Conservation (phyloP, 2,329 filamentous ascomycete species). For the Ambrosiella beaveri region DNA sequence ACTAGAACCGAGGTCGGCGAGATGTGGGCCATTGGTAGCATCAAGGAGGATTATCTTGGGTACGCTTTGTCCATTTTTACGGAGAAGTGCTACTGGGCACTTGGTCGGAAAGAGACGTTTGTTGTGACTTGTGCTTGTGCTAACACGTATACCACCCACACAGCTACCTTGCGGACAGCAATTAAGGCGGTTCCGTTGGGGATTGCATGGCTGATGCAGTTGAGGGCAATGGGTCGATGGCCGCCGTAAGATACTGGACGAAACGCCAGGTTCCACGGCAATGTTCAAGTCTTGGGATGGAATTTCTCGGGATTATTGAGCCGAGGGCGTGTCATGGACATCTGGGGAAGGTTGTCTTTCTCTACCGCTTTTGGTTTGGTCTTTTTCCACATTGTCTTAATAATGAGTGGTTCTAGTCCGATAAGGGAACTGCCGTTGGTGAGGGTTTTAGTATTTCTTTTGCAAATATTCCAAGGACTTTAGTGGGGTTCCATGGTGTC, state of each 20-base stretch:
- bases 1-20: slow-evolving; percentile 82
- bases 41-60: slow-evolving; percentile 70
- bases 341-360: neutral
- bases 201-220: neutral
- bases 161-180: slow-evolving; percentile 11
- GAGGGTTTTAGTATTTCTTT: no score
- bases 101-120: neutral
- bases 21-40: slow-evolving; percentile 94
- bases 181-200: neutral
- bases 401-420: neutral
- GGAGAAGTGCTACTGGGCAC: neutral
- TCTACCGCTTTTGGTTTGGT: neutral
- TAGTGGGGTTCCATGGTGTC: neutral
- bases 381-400: neutral
- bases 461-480: no score
- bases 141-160: neutral
- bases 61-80: slow-evolving; percentile 17
- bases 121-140: neutral
- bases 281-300: no score
- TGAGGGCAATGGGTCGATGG: no score
- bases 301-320: no score
- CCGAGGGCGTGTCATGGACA: neutral
- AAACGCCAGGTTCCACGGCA: no score
- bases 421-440: no score
- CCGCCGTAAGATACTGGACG: no score